Evolutionary conservation across 2,329 filamentous ascomycete species (phyloP).

Genomic region (Trichoderma hamatum): DNA sequence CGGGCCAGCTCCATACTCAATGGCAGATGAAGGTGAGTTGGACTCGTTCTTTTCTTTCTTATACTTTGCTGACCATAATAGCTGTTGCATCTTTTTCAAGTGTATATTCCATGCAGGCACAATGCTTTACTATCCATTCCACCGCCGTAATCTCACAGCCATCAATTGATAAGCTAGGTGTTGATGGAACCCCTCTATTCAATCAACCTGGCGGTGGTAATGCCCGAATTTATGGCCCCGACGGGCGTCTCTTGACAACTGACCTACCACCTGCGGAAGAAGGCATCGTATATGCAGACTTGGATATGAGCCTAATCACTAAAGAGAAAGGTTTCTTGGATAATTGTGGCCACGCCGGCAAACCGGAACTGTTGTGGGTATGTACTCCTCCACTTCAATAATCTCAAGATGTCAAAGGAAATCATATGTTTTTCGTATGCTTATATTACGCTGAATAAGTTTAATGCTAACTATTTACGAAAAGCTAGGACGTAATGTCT

Average conservation of each 20-base stretch:
- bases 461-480: neutral
- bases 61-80: neutral
- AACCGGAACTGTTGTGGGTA: neutral
- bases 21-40: neutral
- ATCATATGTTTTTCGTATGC: neutral
- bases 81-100: slow-evolving; percentile 12
- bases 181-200: neutral
- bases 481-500: neutral
- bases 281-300: slow-evolving; percentile 5
- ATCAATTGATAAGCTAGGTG: neutral
- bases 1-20: neutral
- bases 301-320: neutral
- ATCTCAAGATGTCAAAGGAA: neutral
- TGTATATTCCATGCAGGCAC: slow-evolving; percentile 4
- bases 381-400: neutral
- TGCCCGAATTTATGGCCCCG: slow-evolving; percentile 1
- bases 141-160: neutral
- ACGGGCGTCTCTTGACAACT: neutral
- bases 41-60: neutral
- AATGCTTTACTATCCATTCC: slow-evolving; percentile 4
- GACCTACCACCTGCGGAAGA: slow-evolving; percentile 1
- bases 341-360: neutral
- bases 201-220: neutral
- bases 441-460: neutral
- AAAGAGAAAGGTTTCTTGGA: neutral